Base-by-base conservation (phyloP, 1,284 basidiomycete genomes). In the Porodaedalea pini region DNA sequence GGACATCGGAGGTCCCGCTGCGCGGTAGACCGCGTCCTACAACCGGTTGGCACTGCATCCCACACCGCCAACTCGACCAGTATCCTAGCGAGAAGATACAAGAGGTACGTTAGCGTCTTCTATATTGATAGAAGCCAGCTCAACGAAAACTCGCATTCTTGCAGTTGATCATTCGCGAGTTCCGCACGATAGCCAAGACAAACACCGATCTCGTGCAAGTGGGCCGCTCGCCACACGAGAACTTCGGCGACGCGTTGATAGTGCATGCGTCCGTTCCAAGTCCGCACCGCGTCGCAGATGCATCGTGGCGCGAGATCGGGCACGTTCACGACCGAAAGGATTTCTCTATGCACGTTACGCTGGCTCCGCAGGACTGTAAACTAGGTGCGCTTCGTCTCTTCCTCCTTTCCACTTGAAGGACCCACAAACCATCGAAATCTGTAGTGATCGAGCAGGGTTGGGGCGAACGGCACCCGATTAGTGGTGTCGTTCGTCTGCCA, bases 371-470 rank as follows among this genome's bases (percentile, higher is more conserved):
- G 31, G 67, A 69, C 51, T 66, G 64, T 40, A 65, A 65, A 44
- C 48, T 65, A n/a, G 61, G 65, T 65, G 64, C 47, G 5, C 19
- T 8, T 41, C 2, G 7, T 40, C 25, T 36, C n/a, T 29, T 8
- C 32, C 10, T 2, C 0, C 15, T 8, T 21, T 21, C 21, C 31
- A 23, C n/a, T 41, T 17, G 13, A 17, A 15, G 23, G 11, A 15
- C n/a, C 31, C 27, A 34, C 6, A 31, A 23, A 36, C 23, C 5
- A 34, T 41, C 31, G 19, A 19, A 32, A 17, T 40, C 34, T 52
- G 31, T 29, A 68, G 66, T 66, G 7, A 68, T 69, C 44, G 65
- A 67, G 45, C 53, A 59, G 10, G 65, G 65, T 11, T 68, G 67
- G 65, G 67, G 66, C 32, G 65, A 66, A 52, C 58, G 67, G 10